These are phyloP conservation scores for Amanita subjunquillea DNA, from an alignment of 768 basidiomycete species.

Conservation along the genomic window DNA sequence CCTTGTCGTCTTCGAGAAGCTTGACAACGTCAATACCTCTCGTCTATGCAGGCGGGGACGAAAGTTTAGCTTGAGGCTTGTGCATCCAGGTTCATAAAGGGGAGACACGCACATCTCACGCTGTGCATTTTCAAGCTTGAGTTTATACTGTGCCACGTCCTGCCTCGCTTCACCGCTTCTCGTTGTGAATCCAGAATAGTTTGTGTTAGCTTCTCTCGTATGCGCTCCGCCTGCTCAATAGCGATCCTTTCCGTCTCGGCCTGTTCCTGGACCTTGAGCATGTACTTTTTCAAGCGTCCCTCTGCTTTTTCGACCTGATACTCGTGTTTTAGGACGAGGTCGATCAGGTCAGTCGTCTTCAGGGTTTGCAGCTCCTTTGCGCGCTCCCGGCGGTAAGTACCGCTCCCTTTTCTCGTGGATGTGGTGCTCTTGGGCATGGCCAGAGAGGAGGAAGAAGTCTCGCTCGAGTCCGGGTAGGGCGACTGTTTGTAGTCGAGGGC, in stretches of 20 bases:
- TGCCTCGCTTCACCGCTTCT: conserved; percentile 1
- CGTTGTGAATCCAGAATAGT: conserved; percentile 1
- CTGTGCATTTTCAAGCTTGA: conserved; percentile 4
- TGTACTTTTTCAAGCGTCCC: neutral
- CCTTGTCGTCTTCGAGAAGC: conserved; percentile 3
- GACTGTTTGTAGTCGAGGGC: neutral
- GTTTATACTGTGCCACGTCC: conserved; percentile 4
- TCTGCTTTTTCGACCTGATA: conserved; percentile 1
- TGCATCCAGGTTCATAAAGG: neutral
- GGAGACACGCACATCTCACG: conserved; percentile 1
- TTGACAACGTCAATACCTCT: conserved; percentile 1
- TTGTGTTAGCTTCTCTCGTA: conserved; percentile 5
- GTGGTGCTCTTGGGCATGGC: no score
- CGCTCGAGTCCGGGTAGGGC: neutral
- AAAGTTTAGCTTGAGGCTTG: neutral
- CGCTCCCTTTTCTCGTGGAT: neutral
- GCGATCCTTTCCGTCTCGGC: neutral
- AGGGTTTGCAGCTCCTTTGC: conserved; percentile 1
- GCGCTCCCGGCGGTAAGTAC: neutral
- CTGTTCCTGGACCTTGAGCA: conserved; percentile 1
- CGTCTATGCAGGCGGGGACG: neutral
- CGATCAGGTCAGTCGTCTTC: neutral
- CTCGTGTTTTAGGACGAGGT: conserved; percentile 2
- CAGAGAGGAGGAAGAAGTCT: neutral
- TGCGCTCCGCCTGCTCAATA: neutral